phyloP scores from a whole-genome alignment of 345 rosid species.

The Salix brachista region DNA sequence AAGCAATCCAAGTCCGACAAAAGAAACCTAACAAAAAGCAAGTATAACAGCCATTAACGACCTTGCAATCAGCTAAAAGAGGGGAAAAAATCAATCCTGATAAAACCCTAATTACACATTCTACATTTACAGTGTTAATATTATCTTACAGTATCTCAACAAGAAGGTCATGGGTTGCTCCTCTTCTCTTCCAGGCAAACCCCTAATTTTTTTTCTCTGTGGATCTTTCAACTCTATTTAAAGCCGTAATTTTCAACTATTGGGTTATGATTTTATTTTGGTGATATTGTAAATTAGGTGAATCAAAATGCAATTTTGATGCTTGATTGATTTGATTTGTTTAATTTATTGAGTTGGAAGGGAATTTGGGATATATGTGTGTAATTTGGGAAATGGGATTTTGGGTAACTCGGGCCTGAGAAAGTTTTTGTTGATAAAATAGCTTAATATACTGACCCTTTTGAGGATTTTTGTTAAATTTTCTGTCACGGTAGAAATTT shows the following conservation, averaged over 20 bases:
- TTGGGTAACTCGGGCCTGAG: not conserved
- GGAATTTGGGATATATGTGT: not conserved
- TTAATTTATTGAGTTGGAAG: not conserved
- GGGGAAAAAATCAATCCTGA: not conserved
- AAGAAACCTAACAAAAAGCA: not conserved
- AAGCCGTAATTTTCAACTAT: not conserved
- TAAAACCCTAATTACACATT: not conserved
- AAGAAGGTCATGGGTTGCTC: conserved; percentile 67
- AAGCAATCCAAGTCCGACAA: not conserved
- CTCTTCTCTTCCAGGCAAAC: conserved; percentile 78
- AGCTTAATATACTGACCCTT: conserved; percentile 12
- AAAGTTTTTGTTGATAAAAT: conserved; percentile 7
- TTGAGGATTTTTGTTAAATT: conserved; percentile 15
- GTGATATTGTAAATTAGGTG: not conserved
- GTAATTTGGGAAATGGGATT: not conserved
- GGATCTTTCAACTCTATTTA: not conserved
- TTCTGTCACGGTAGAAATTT: not conserved
- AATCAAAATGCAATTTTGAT: not conserved
- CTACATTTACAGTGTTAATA: not conserved
- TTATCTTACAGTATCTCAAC: not conserved
- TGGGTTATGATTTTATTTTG: conserved; percentile 2
- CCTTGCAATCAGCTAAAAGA: not conserved
- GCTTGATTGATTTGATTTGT: conserved; percentile 1
- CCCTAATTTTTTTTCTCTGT: not conserved
- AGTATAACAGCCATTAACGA: not conserved